Percentiles rank a stretch among this genome's conserved stretches.
Evolutionary conservation across 176 grass and related monocot genomes (phyloP).

Genomic region (Ensete glaucum): DNA sequence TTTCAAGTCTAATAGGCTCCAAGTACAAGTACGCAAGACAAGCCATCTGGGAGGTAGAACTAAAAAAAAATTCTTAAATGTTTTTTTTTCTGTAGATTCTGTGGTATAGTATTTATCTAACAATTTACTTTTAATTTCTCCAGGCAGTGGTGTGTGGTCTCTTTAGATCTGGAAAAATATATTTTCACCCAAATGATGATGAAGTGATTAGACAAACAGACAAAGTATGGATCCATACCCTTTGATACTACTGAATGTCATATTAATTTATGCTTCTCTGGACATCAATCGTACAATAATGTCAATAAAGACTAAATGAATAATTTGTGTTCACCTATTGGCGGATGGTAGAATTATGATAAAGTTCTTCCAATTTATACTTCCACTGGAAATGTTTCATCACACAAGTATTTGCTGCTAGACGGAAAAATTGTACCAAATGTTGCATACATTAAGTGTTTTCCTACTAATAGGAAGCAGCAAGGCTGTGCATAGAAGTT

Average conservation of each 20-base stretch:
- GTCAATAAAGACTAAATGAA: neutral
- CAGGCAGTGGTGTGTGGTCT: conserved; percentile 88
- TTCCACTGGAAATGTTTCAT: too few relatives aligned
- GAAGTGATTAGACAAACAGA: conserved; percentile 80
- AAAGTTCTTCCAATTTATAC: too few relatives aligned
- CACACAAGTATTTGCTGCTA: too few relatives aligned
- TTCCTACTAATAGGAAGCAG: too few relatives aligned
- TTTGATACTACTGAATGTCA: conserved; percentile 2
- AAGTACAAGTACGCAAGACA: conserved; percentile 56
- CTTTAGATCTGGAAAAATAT: conserved; percentile 65
- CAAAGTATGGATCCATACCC: conserved; percentile 45
- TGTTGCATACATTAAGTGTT: too few relatives aligned
- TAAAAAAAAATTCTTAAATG: neutral
- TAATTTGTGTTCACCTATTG: neutral
- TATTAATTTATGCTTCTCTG: neutral
- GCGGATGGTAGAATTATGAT: neutral
- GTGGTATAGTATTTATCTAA: neutral
- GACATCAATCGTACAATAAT: neutral
- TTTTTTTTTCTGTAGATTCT: conserved; percentile 12
- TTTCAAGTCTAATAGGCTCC: conserved; percentile 53
- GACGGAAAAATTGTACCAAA: too few relatives aligned
- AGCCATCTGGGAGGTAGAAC: conserved; percentile 58
- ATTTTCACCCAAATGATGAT: conserved; percentile 77
- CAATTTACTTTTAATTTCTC: conserved; percentile 16
- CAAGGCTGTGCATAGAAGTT: too few relatives aligned